Conservation (phyloP, 495 filamentous ascomycete species). For the Aspergillus affinis region DNA sequence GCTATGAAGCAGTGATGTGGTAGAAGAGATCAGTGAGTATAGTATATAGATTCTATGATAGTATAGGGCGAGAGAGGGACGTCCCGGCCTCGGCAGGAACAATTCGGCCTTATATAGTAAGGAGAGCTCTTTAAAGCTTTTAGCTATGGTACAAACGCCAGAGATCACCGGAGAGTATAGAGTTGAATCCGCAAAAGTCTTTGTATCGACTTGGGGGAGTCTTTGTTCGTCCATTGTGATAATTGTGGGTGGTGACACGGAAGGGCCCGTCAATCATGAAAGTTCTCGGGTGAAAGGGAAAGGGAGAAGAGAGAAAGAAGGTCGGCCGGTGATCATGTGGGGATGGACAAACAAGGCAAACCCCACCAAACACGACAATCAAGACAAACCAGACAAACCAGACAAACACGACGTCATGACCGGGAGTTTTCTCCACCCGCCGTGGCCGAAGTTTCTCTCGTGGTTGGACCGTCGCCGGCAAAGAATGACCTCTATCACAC, state of each 20-base stretch:
- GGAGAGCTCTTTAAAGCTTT: neutral
- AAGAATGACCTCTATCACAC: neutral
- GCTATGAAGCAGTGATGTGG: neutral
- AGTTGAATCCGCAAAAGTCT: no score
- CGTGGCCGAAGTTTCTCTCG: neutral
- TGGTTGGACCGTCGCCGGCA: neutral
- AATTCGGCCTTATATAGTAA: neutral
- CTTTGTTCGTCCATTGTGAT: neutral
- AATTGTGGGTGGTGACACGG: no score
- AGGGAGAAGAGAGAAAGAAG: no score
- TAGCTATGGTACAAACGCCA: neutral
- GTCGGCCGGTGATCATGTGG: neutral
- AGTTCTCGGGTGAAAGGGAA: no score
- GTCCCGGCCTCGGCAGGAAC: neutral
- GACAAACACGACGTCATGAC: slow-evolving; percentile 14
- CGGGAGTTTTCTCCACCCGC: slow-evolving; percentile 4
- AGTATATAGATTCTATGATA: neutral
- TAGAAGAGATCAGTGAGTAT: neutral
- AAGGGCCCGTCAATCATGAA: no score
- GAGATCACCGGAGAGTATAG: neutral
- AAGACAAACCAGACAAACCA: slow-evolving; percentile 4
- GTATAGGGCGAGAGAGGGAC: no score
- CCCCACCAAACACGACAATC: slow-evolving; percentile 2
- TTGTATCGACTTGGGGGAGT: neutral
- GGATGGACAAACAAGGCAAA: slow-evolving; percentile 6